Conservation (phyloP, 768 basidiomycete species). For the Termitomyces sp. region DNA sequence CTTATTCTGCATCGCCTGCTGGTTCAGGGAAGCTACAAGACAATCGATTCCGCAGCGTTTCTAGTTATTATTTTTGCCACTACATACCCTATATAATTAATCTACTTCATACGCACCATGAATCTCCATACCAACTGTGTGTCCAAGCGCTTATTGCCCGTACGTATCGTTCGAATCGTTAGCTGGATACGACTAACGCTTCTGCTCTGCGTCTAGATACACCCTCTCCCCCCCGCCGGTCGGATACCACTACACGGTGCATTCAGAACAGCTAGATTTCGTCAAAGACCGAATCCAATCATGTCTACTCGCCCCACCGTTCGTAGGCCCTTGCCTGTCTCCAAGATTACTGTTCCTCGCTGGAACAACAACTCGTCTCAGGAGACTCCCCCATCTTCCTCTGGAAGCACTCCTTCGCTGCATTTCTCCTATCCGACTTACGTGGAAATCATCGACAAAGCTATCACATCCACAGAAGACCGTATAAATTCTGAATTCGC, state of each 20-base stretch:
- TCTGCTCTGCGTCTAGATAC: not conserved
- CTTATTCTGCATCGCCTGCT: not conserved
- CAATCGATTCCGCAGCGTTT: not conserved
- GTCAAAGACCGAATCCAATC: not conserved
- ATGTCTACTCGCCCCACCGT: not conserved
- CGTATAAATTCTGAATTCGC: slow-evolving; percentile 26
- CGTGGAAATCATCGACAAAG: slow-evolving; percentile 22
- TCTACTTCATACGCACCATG: not conserved
- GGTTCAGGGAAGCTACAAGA: not conserved
- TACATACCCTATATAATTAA: not conserved
- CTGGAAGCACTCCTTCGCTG: not conserved
- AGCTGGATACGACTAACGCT: not conserved
- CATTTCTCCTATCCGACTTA: not conserved
- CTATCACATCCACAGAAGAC: slow-evolving; percentile 26
- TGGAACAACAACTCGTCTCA: not conserved
- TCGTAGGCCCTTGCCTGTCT: not conserved
- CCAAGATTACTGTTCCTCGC: not conserved
- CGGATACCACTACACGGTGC: slow-evolving; percentile 7
- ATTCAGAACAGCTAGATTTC: not conserved
- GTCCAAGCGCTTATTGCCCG: not conserved
- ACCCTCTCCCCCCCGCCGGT: not conserved
- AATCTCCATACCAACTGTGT: not conserved
- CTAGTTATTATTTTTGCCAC: not conserved
- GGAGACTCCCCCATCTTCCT: not conserved
- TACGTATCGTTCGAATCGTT: not conserved